These are phyloP conservation scores for Colletotrichum melonis DNA, from an alignment of 2,329 filamentous ascomycete species.

Conservation along the genomic window DNA sequence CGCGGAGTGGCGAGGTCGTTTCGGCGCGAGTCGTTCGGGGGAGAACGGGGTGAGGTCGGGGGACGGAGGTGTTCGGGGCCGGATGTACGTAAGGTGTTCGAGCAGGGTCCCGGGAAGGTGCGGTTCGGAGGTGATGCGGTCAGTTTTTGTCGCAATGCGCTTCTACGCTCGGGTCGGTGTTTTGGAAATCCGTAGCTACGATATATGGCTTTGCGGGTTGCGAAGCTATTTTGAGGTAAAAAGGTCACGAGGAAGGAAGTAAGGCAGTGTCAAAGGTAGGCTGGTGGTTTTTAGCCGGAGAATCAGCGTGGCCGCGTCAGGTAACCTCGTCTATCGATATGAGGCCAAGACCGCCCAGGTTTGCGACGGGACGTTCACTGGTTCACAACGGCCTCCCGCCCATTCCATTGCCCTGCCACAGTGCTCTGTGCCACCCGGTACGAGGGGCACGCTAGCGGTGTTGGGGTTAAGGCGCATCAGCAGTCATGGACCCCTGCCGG, in stretches of 20 bases:
- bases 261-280: neutral
- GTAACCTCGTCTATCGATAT: slow-evolving; percentile 29
- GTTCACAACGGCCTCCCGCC: neutral
- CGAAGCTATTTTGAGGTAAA: neutral
- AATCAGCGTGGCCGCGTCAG: slow-evolving; percentile 28
- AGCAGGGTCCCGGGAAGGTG: neutral
- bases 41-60: slow-evolving; percentile 3
- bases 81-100: neutral
- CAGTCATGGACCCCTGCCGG: slow-evolving; percentile 12
- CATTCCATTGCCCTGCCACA: neutral
- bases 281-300: slow-evolving; percentile 8
- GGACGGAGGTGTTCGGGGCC: slow-evolving; percentile 14
- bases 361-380: neutral
- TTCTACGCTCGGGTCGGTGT: neutral
- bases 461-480: slow-evolving; percentile 7
- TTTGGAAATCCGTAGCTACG: neutral
- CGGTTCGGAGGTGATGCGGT: neutral
- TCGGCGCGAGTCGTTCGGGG: neutral
- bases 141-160: neutral
- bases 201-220: neutral
- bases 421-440: neutral
- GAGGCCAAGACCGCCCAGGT: slow-evolving; percentile 29
- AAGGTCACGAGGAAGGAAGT: neutral
- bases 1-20: neutral
- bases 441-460: slow-evolving; percentile 12